Evolutionary conservation across 805 yeast genomes (phyloP).

Genomic region (Martiniozyma abietophila): DNA sequence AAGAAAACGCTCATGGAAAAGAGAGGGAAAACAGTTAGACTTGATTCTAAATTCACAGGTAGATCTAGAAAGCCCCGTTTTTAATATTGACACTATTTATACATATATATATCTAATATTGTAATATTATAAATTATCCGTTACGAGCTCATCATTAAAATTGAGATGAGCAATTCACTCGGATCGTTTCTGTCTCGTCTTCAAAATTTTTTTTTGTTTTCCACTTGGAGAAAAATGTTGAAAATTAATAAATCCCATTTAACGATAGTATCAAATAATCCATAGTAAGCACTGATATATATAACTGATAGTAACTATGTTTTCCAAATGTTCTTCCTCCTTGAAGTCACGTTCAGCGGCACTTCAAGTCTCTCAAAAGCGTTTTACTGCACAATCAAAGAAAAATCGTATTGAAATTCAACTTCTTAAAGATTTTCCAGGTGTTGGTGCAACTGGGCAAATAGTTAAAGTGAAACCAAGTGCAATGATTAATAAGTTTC

Average conservation of each 20-base stretch:
- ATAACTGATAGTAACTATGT: too few species aligned
- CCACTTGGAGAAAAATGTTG: too few species aligned
- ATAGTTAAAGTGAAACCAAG: constrained; percentile 69
- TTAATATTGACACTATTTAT: constrained; percentile 19
- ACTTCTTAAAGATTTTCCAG: constrained; percentile 56
- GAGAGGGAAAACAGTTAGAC: constrained; percentile 83
- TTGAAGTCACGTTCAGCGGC: constrained; percentile 12
- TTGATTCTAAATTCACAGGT: constrained; percentile 87
- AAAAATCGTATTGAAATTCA: constrained; percentile 62
- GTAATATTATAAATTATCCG: too few species aligned
- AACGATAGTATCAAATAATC: too few species aligned
- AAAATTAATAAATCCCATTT: too few species aligned
- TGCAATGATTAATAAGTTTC: constrained; percentile 71
- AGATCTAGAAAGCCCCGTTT: constrained; percentile 67
- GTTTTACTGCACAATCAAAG: constrained; percentile 39
- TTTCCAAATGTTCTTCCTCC: constrained; percentile 13
- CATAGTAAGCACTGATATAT: background rate
- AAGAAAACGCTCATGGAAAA: constrained; percentile 91
- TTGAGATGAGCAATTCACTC: too few species aligned
- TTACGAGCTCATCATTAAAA: too few species aligned
- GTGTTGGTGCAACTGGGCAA: constrained; percentile 63
- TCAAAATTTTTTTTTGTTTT: too few species aligned
- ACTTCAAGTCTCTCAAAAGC: constrained; percentile 23
- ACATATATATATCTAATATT: too few species aligned
- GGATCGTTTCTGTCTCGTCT: too few species aligned